Base-by-base conservation (phyloP, 345 rosid species). In the Populus nigra region DNA sequence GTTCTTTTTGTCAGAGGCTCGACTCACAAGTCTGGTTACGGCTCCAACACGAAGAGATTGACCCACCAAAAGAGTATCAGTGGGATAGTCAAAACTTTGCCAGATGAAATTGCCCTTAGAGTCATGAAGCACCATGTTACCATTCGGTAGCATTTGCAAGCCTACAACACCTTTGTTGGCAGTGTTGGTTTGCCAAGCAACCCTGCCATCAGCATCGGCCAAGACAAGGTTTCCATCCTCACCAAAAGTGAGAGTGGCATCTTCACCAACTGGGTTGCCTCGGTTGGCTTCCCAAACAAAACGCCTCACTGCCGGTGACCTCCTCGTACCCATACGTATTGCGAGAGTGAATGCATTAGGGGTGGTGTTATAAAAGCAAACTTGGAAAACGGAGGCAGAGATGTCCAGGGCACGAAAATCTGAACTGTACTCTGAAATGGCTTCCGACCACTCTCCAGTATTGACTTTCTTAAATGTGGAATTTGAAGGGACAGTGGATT, bases 341-440 rank as follows among this genome's bases (percentile, higher is more conserved):
- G 90, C 90, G 22, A 91, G 74, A 4, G 90, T 90, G 85, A 70
- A 93, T 41, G 86, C 90, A 73, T 88, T 85, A 5, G 91, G 86
- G 38, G 92, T 91, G 59, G 89, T 92, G 79, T 87, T 90, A 55
- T 87, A 89, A 66, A 91, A 92, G 81, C 85, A 83, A 4, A 92
- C 86, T 29, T 83, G 87, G 74, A 90, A 93, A n/a, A 88, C 89
- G 27, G 79, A 77, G 25, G 9, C 77, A 39, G 33, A 74, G 3
- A 83, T 38, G 23, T 38, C 9, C 22, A 79, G 13, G 41, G 22
- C 73, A 25, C 90, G 85, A 71, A 84, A 88, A 71, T 79, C 27
- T 2, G 78, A 89, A 2, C 38, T 73, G 39, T 91, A 89, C 72
- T 91, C 88, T 8, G 78, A 84, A 0, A 76, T 0, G 63, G 73